Evolutionary conservation across 1,284 basidiomycete species (phyloP).

Genomic region (Gomphus bonarii): DNA sequence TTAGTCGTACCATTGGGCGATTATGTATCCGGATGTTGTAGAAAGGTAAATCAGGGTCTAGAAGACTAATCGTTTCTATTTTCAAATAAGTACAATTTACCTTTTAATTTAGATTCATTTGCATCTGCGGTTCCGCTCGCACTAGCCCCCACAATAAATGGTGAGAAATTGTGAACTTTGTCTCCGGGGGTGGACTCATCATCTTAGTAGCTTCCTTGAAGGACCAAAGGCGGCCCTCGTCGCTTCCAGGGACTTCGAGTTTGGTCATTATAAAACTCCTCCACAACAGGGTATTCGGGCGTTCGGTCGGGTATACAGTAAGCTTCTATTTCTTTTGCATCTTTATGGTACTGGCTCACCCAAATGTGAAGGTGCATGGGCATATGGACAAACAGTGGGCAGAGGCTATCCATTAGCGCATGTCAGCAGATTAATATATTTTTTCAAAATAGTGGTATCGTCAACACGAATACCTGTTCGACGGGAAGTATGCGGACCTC

Average conservation of each 20-base stretch:
- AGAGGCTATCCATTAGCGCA: background rate
- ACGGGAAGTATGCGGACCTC: conserved; percentile 38
- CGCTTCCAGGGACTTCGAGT: conserved; percentile 47
- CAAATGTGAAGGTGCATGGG: conserved; percentile 34
- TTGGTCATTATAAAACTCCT: conserved; percentile 39
- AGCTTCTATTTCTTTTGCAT: background rate
- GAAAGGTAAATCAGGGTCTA: conserved; percentile 18
- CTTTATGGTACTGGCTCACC: background rate
- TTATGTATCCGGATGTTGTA: conserved; percentile 47
- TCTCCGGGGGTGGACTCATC: background rate
- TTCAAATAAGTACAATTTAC: background rate
- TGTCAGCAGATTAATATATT: background rate
- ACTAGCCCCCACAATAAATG: conserved; percentile 53
- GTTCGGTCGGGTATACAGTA: conserved; percentile 42
- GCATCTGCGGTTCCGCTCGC: conserved; percentile 47
- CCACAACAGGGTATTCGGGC: conserved; percentile 42
- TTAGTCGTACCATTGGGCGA: conserved; percentile 52
- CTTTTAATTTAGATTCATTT: conserved; percentile 34
- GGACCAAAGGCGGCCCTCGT: conserved; percentile 45
- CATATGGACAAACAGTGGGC: conserved; percentile 36
- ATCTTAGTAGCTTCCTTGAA: conserved; percentile 39
- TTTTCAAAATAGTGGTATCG: conserved; percentile 38
- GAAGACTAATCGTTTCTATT: background rate
- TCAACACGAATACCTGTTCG: conserved; percentile 33
- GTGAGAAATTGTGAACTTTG: conserved; percentile 21